A percentile compares a stretch with the other conserved stretches of the same genome.
phyloP scores from a whole-genome alignment of 1,284 basidiomycete genomes.

The Malassezia yamatoensis region DNA sequence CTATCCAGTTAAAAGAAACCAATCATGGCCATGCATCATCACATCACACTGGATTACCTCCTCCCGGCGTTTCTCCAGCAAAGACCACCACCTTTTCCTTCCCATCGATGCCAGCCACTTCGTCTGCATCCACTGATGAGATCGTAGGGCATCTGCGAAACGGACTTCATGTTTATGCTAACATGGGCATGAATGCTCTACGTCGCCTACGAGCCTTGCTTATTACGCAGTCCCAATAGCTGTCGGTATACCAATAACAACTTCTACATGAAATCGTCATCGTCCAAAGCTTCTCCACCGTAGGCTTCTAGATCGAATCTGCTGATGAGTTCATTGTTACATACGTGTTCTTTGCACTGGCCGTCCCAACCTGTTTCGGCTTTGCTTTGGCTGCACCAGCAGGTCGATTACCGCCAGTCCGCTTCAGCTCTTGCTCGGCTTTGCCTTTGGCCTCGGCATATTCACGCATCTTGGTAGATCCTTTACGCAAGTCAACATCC shows the following conservation, averaged over 20 bases:
- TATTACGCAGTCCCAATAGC: constrained; percentile 1
- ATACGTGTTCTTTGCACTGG: constrained; percentile 37
- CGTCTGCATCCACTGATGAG: neutral
- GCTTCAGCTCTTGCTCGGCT: constrained; percentile 40
- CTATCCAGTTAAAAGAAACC: neutral
- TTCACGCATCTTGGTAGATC: constrained; percentile 31
- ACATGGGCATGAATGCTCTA: neutral
- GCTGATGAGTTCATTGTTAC: constrained; percentile 1
- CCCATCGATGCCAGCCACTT: neutral
- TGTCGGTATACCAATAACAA: constrained; percentile 1
- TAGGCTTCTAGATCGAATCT: constrained; percentile 39
- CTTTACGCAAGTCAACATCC: constrained; percentile 41
- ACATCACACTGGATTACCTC: neutral
- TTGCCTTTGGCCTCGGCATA: constrained; percentile 40
- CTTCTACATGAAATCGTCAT: constrained; percentile 45
- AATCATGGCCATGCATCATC: neutral
- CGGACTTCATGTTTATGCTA: neutral
- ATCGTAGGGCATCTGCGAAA: neutral
- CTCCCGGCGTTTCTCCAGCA: neutral
- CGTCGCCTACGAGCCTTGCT: constrained; percentile 4
- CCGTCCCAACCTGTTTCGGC: constrained; percentile 39
- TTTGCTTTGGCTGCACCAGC: constrained; percentile 17
- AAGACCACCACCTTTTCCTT: neutral
- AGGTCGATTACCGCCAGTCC: constrained; percentile 23
- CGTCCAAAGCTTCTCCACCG: constrained; percentile 43